phyloP scores from a whole-genome alignment of 768 basidiomycete species.

The Ramaria rubella region DNA sequence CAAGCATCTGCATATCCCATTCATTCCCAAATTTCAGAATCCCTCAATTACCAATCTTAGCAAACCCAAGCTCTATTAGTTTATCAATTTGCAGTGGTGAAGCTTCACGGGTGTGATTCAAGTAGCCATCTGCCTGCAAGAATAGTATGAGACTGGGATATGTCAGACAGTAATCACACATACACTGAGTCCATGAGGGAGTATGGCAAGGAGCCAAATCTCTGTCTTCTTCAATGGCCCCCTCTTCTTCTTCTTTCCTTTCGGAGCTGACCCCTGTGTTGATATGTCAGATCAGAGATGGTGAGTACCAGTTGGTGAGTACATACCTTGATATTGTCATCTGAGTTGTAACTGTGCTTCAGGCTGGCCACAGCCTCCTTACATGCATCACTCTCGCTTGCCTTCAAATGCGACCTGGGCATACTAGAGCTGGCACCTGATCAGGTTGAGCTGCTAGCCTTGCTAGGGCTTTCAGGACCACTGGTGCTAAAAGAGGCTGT shows the following conservation, averaged over 20 bases:
- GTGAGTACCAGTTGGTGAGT: too few relatives aligned
- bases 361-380: too few relatives aligned
- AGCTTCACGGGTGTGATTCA: background rate
- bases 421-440: too few relatives aligned
- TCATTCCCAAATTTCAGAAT: background rate
- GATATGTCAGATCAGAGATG: background rate
- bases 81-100: background rate
- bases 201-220: constrained; percentile 16
- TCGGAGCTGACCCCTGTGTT: background rate
- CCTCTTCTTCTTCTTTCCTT: background rate
- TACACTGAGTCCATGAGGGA: constrained; percentile 17
- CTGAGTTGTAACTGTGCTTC: too few relatives aligned
- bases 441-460: too few relatives aligned
- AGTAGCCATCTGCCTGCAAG: background rate
- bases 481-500: too few relatives aligned
- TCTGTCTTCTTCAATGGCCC: background rate
- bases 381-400: too few relatives aligned
- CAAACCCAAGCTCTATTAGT: background rate
- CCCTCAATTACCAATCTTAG: background rate
- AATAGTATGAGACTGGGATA: background rate
- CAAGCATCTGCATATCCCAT: background rate
- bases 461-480: too few relatives aligned
- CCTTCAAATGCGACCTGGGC: too few relatives aligned
- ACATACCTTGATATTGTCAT: too few relatives aligned
- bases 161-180: background rate